These are phyloP conservation scores for Xylaria palmicola DNA, from an alignment of 495 filamentous ascomycete genomes.

Conservation along the genomic window DNA sequence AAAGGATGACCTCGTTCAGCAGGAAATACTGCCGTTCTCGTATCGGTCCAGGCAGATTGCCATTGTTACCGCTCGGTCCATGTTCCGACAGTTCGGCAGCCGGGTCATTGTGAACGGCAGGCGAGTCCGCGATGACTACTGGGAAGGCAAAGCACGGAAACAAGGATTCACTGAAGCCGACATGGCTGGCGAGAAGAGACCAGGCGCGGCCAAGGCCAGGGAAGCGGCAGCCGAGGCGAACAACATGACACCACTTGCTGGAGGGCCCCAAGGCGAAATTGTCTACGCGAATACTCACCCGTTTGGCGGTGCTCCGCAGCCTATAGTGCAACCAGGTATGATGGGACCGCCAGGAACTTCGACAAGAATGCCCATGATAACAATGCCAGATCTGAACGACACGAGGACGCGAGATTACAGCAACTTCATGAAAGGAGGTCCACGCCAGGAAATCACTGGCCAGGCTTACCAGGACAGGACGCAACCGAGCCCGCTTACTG, in stretches of 20 bases:
- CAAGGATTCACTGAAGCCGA: conserved; percentile 99
- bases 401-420: conserved; percentile 77
- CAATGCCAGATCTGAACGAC: conserved; percentile 75
- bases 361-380: conserved; percentile 80
- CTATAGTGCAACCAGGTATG: conserved; percentile 68
- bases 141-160: conserved; percentile 94
- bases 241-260: conserved; percentile 42
- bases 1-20: conserved; percentile 92
- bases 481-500: conserved; percentile 73
- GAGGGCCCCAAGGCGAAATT: conserved; percentile 72
- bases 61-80: conserved; percentile 96
- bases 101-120: conserved; percentile 86
- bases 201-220: conserved; percentile 83
- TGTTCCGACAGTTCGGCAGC: conserved; percentile 99
- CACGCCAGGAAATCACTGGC: conserved; percentile 86
- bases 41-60: conserved; percentile 98
- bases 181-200: conserved; percentile 92
- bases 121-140: conserved; percentile 95
- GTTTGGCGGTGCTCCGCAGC: conserved; percentile 58
- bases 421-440: conserved; percentile 68
- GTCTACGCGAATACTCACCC: conserved; percentile 77
- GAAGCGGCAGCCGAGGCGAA: conserved; percentile 69
- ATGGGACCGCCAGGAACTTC: conserved; percentile 62
- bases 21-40: conserved; percentile 95
- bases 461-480: conserved; percentile 85